These are phyloP conservation scores for Pseudofabraea citricarpa DNA, from an alignment of 2,329 filamentous ascomycete genomes.

Conservation along the genomic window DNA sequence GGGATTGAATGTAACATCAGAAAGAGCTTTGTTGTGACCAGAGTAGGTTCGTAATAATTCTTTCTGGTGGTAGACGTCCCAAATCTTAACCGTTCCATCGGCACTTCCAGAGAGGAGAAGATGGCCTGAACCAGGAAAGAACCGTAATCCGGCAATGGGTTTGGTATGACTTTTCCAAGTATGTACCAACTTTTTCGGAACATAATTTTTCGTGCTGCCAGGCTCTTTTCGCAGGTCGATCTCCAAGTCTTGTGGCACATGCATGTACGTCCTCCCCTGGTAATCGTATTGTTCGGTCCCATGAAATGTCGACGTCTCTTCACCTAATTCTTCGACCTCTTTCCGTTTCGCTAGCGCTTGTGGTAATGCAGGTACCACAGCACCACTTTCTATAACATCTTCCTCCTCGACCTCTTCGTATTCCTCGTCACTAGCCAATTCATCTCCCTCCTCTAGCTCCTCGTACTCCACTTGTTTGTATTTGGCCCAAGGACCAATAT, in stretches of 20 bases:
- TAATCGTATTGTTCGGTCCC: slow-evolving; percentile 84
- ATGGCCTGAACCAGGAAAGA: slow-evolving; percentile 86
- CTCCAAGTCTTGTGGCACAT: slow-evolving; percentile 86
- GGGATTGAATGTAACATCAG: slow-evolving; percentile 82
- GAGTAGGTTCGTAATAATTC: slow-evolving; percentile 88
- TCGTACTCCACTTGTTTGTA: slow-evolving; percentile 72
- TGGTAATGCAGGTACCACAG: slow-evolving; percentile 51
- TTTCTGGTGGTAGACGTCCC: slow-evolving; percentile 86
- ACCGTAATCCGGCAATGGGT: slow-evolving; percentile 81
- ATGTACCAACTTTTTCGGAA: slow-evolving; percentile 90
- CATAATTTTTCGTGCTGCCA: slow-evolving; percentile 80
- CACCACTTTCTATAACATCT: slow-evolving; percentile 60
- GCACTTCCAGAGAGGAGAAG: slow-evolving; percentile 85
- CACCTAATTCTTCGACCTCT: slow-evolving; percentile 53
- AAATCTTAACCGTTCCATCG: slow-evolving; percentile 87
- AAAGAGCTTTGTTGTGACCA: slow-evolving; percentile 85
- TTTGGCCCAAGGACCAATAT: slow-evolving; percentile 91
- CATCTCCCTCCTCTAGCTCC: slow-evolving; percentile 68
- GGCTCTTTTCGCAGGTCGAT: slow-evolving; percentile 78
- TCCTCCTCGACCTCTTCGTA: slow-evolving; percentile 73
- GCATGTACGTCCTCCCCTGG: slow-evolving; percentile 95
- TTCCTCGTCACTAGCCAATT: slow-evolving; percentile 72
- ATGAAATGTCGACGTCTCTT: slow-evolving; percentile 84
- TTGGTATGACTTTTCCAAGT: slow-evolving; percentile 83
- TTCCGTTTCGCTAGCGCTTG: slow-evolving; percentile 50